These are phyloP conservation scores for Pisolithus thermaeus DNA, from an alignment of 1,284 basidiomycete species.

Conservation along the genomic window DNA sequence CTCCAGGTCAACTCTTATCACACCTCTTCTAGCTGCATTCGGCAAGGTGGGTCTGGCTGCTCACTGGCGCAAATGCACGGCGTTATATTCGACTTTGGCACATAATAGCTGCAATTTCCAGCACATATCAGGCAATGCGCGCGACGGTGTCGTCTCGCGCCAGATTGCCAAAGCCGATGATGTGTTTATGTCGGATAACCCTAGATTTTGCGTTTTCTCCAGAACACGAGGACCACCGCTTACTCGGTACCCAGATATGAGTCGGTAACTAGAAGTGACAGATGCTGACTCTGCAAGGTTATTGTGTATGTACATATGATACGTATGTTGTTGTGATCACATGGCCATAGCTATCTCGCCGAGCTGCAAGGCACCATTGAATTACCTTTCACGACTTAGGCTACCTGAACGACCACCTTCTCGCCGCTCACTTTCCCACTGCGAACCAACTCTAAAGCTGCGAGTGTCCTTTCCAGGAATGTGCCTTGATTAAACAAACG, in stretches of 20 bases:
- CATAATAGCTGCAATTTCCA: background rate
- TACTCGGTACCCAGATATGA: background rate
- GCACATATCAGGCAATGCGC: background rate
- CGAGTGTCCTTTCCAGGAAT: constrained; percentile 35
- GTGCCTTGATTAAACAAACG: constrained; percentile 38
- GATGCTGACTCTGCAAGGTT: background rate
- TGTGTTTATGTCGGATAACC: background rate
- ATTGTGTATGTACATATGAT: background rate
- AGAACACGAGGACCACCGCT: background rate
- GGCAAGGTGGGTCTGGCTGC: too few species aligned
- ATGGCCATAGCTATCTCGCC: background rate
- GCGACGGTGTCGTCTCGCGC: background rate
- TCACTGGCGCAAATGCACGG: background rate
- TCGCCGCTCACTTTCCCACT: constrained; percentile 44
- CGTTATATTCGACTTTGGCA: background rate
- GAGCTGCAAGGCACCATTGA: background rate
- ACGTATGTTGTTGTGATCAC: background rate
- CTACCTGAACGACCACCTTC: constrained; percentile 41
- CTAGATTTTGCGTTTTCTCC: background rate
- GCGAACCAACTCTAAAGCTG: constrained; percentile 38
- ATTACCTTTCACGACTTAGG: constrained; percentile 2
- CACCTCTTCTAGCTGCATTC: too few species aligned
- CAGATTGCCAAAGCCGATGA: background rate
- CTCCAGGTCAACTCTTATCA: too few species aligned
- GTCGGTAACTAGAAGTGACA: background rate